Percentiles rank a stretch among this genome's conserved stretches.
These are phyloP conservation scores for Amphirosellinia nigrospora DNA, from an alignment of 495 filamentous ascomycete species.

Conservation along the genomic window DNA sequence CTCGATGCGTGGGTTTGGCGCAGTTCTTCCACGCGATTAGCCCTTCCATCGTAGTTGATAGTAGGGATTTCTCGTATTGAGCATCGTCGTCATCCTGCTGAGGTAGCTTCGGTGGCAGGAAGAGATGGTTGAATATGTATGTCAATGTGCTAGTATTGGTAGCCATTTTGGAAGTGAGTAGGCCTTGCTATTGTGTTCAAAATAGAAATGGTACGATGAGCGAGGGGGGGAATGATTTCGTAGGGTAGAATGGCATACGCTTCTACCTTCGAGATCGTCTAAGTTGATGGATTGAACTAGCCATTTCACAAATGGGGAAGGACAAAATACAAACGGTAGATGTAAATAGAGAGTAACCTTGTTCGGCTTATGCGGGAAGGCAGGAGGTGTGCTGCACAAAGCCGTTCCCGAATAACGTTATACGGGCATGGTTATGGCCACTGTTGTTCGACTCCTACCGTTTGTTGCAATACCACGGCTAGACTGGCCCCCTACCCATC, in stretches of 20 bases:
- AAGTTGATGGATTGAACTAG: neutral
- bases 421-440: too few species aligned
- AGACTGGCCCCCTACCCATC: too few species aligned
- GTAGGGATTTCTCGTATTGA: conserved; percentile 26
- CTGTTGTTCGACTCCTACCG: too few species aligned
- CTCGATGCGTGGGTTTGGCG: neutral
- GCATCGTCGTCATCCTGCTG: conserved; percentile 46
- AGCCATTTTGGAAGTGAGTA: conserved; percentile 1
- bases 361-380: neutral
- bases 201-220: neutral
- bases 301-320: neutral
- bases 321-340: neutral
- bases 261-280: neutral
- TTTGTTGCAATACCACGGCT: too few species aligned
- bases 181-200: neutral
- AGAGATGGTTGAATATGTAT: conserved; percentile 61
- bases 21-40: conserved; percentile 7
- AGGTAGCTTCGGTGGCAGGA: conserved; percentile 63
- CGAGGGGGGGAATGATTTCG: neutral
- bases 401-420: too few species aligned
- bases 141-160: neutral
- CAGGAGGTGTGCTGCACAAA: neutral
- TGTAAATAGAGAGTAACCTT: neutral
- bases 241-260: neutral
- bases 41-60: conserved; percentile 7